phyloP scores from a whole-genome alignment of 2,329 filamentous ascomycete species.

The Apiospora rasikravindrae region DNA sequence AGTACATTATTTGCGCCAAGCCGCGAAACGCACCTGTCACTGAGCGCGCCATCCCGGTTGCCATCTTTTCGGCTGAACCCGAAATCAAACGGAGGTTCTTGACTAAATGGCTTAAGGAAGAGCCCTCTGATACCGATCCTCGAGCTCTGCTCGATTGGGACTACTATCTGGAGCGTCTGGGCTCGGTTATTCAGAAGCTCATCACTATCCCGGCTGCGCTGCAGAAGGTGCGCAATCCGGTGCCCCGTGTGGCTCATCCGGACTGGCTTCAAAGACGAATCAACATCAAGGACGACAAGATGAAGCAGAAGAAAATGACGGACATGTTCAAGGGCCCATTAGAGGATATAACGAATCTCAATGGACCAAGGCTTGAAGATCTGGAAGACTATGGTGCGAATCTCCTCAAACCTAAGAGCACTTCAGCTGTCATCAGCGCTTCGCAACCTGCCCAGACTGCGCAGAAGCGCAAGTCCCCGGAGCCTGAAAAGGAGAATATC shows the following conservation, averaged over 20 bases:
- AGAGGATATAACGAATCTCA: slow-evolving; percentile 73
- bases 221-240: slow-evolving; percentile 93
- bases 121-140: slow-evolving; percentile 89
- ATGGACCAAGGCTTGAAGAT: slow-evolving; percentile 62
- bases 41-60: slow-evolving; percentile 90
- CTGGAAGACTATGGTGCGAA: slow-evolving; percentile 82
- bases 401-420: slow-evolving; percentile 68
- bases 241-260: slow-evolving; percentile 90
- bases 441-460: slow-evolving; percentile 59
- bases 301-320: slow-evolving; percentile 99
- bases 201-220: slow-evolving; percentile 97
- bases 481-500: slow-evolving; percentile 63
- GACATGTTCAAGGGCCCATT: slow-evolving; percentile 83
- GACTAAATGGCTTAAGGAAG: slow-evolving; percentile 94
- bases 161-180: slow-evolving; percentile 94
- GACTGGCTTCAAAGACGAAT: slow-evolving; percentile 96
- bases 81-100: slow-evolving; percentile 87
- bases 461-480: slow-evolving; percentile 77
- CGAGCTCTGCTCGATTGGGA: slow-evolving; percentile 92
- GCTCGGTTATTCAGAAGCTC: slow-evolving; percentile 97
- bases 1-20: slow-evolving; percentile 93
- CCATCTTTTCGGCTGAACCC: slow-evolving; percentile 95
- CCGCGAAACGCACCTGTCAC: slow-evolving; percentile 92
- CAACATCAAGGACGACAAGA: slow-evolving; percentile 92
- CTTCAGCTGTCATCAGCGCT: slow-evolving; percentile 57